These are phyloP conservation scores for Cydonia oblonga DNA, from an alignment of 331 rosid genomes.

Conservation along the genomic window DNA sequence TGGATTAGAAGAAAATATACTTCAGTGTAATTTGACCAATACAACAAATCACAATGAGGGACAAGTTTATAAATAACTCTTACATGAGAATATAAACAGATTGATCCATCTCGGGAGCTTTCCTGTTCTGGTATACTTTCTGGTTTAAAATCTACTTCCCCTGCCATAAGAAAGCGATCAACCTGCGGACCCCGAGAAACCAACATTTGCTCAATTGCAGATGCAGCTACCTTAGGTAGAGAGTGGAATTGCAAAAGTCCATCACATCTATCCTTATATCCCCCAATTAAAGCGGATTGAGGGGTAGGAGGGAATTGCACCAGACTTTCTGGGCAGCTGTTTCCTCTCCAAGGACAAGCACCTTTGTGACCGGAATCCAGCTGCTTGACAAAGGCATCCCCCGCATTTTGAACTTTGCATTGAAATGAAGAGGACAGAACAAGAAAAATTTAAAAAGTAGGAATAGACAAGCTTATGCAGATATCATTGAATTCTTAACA, in stretches of 20 bases:
- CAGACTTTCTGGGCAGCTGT: slow-evolving; percentile 91
- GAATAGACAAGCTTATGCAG: slow-evolving; percentile 12
- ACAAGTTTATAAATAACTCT: slow-evolving; percentile 17
- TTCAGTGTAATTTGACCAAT: background rate
- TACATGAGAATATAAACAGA: slow-evolving; percentile 62
- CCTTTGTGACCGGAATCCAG: slow-evolving; percentile 78
- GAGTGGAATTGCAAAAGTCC: slow-evolving; percentile 77
- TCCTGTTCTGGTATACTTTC: slow-evolving; percentile 59
- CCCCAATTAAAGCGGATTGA: slow-evolving; percentile 83
- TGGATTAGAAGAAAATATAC: slow-evolving; percentile 15
- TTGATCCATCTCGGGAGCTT: slow-evolving; percentile 68
- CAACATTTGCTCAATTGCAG: slow-evolving; percentile 76
- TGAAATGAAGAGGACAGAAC: slow-evolving; percentile 13
- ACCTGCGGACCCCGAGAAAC: slow-evolving; percentile 60
- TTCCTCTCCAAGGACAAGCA: slow-evolving; percentile 90
- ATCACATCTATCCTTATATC: slow-evolving; percentile 96
- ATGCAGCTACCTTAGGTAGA: slow-evolving; percentile 68
- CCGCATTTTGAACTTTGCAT: slow-evolving; percentile 64
- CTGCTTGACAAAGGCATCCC: slow-evolving; percentile 70
- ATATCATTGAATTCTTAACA: background rate
- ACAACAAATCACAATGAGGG: slow-evolving; percentile 2
- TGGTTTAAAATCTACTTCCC: slow-evolving; percentile 55
- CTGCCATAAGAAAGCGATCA: slow-evolving; percentile 59
- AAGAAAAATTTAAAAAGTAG: background rate
- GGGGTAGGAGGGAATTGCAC: slow-evolving; percentile 97